Evolutionary conservation across 768 basidiomycete species (phyloP), one percentile per base, ranked within the genome.

Genomic region (Mycena floridula): DNA sequence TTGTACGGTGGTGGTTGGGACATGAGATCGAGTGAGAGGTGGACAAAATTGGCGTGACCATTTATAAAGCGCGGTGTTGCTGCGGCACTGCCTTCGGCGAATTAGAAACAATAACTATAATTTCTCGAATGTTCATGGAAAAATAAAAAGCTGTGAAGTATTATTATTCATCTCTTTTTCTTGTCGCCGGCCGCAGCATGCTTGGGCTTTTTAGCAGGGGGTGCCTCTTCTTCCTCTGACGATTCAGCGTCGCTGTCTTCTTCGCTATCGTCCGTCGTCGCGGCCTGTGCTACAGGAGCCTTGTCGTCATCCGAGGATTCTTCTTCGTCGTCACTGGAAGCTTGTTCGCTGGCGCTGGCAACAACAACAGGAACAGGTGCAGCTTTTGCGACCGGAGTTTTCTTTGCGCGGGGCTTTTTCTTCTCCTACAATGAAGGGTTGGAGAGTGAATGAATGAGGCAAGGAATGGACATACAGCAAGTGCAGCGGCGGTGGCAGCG

Each of bases 401-500:
- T 37, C 46, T 15, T 49, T 45, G 36, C 49, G 52, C 21, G 46
- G 38, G 7, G 53, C 43, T 37, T 64, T 63, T 44, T 47, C 59
- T 61, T 1, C 46, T 52, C 54, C 62, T n/a, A n/a, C n/a, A n/a
- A n/a, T n/a, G n/a, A n/a, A n/a, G n/a, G n/a, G n/a, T 49, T 18
- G 47, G 32, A 20, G 9, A 25, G 18, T 38, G 8, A 37, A 12
- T 26, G 40, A 30, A 12, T 67, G 44, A 20, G 25, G 38, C 42
- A 46, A 43, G 23, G 46, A 42, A 20, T 41, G 40, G 20, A 60
- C 66, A 45, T 50, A 72, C 69, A 27, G 64, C 63, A 44, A 54
- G 48, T 15, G 64, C 70, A 36, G 67, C 73, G 18, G 70, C 71
- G 9, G 59, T 57, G 22, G 73, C 67, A 32, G 66, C 68, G 32